Percentiles rank a stretch among this genome's conserved stretches.
phyloP scores from a whole-genome alignment of 1,284 basidiomycete genomes.

The Trichosporon sp. region DNA sequence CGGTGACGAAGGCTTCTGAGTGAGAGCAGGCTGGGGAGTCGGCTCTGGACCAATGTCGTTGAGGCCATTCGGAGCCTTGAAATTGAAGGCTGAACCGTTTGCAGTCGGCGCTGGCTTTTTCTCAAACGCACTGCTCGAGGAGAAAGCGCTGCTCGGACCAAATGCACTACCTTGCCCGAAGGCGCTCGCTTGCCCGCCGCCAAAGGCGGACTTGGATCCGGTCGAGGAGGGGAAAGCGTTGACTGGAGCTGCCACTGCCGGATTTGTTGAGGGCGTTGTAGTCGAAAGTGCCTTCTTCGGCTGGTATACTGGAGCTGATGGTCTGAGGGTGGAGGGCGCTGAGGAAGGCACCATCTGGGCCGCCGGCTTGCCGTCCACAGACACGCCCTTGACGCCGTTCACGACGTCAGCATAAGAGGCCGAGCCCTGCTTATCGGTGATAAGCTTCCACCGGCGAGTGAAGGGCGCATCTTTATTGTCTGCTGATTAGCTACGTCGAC shows the following conservation, averaged over 20 bases:
- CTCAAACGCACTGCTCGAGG: slow-evolving; percentile 1
- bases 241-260: background rate
- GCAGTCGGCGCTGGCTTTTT: background rate
- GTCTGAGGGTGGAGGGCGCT: background rate
- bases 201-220: background rate
- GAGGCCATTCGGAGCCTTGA: background rate
- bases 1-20: background rate
- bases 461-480: slow-evolving; percentile 63
- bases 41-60: background rate
- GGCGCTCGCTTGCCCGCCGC: background rate
- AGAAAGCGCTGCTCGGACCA: background rate
- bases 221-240: background rate
- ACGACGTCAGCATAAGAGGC: slow-evolving; percentile 66
- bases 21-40: background rate
- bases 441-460: slow-evolving; percentile 62
- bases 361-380: slow-evolving; percentile 13
- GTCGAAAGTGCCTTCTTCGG: background rate
- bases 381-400: slow-evolving; percentile 58
- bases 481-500: slow-evolving; percentile 40
- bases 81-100: background rate
- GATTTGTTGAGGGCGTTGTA: background rate
- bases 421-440: slow-evolving; percentile 64
- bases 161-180: background rate
- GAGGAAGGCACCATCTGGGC: background rate
- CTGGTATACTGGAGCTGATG: background rate